phyloP scores from a whole-genome alignment of 495 filamentous ascomycete species.

The Neurospora intermedia region DNA sequence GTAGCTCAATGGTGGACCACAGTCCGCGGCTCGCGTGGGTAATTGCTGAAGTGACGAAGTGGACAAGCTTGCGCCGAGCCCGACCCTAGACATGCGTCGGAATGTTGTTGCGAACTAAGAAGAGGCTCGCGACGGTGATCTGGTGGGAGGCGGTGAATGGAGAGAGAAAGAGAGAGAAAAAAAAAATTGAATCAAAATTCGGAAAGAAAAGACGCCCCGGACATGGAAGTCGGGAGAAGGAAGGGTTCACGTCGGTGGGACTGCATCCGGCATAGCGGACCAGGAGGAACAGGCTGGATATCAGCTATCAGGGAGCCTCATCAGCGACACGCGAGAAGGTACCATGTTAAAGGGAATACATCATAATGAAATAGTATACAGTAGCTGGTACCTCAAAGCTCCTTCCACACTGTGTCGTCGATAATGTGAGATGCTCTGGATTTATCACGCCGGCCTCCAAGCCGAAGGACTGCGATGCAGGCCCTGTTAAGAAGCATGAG shows the following conservation, averaged over 20 bases:
- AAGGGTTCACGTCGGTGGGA: not conserved
- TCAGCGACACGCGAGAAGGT: not conserved
- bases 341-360: not conserved
- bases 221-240: not conserved
- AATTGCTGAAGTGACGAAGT: not conserved
- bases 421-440: not conserved
- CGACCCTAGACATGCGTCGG: not conserved
- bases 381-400: not conserved
- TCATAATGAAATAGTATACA: not conserved
- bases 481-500: not conserved
- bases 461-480: not conserved
- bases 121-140: not conserved
- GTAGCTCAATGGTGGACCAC: not conserved
- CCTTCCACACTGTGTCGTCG: not conserved
- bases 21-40: not conserved
- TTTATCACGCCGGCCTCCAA: not conserved
- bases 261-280: not conserved
- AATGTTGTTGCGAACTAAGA: not conserved
- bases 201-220: not conserved
- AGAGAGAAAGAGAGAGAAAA: not conserved
- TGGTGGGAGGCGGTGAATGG: not conserved
- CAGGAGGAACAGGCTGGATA: not conserved
- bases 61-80: not conserved
- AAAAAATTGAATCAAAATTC: not conserved
- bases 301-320: not conserved